Evolutionary conservation across 148 eudicot genomes (phyloP), one percentile per base, ranked within the genome.

Genomic region (Diospyros lotus): DNA sequence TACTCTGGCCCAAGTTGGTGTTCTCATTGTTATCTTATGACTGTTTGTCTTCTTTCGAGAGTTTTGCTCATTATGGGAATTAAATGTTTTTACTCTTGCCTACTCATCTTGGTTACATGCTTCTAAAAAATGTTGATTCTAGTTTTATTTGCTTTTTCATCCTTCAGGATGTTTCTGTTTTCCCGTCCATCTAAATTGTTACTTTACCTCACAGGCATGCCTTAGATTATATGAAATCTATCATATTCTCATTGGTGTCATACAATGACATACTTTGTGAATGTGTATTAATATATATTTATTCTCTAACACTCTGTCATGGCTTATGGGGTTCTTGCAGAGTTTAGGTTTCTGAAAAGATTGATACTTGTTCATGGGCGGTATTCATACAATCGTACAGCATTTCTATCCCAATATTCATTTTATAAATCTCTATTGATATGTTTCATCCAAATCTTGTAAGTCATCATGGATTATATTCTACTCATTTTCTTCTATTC

Each of bases 281-380:
- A 39, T 58, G 42, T 8, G 39, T 18, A n/a, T 48, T 55, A 74
- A 51, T 10, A 51, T 4, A 17, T 71, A 40, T 64, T 53, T 51
- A 40, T 52, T 72, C 58, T 53, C 42, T 43, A 17, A 41, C 28
- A 45, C 6, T 68, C 3, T 50, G 54, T 63, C 38, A 39, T n/a
- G 15, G 44, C 52, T 28, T 15, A 6, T 56, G 72, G 8, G 48
- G n/a, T 68, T 74, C 55, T 77, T 86, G 92, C 96, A 95, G 99
- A 92, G 75, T 95, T 95, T 82, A 88, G 91, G 80, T 95, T 90
- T 77, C 81, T 95, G 80, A 88, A 84, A 84, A 86, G 97, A 84
- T 82, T 95, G 85, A 95, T 95, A 68, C 99, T 95, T 82, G 94
- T 95, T 67, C 99, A 95, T 68, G 99, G 99, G 61, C 96, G 99